Percentiles rank a stretch among this genome's conserved stretches.
phyloP scores from a whole-genome alignment of 441 rosid species.

The Euphorbia celastroides region DNA sequence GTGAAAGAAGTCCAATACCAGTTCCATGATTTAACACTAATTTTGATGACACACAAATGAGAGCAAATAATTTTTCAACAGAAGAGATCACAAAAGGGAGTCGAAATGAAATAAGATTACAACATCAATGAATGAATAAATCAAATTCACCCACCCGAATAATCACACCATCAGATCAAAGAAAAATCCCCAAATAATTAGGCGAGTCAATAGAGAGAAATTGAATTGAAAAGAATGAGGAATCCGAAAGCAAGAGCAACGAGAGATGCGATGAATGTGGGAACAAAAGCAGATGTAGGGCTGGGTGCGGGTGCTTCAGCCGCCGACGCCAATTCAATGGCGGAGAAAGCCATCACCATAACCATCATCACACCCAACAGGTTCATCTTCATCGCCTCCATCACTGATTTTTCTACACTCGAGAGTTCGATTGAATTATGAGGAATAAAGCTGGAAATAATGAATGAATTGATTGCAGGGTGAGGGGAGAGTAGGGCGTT shows the following conservation, averaged over 20 bases:
- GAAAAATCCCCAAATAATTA: not conserved
- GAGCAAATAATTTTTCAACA: too few species aligned
- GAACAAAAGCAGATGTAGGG: conserved; percentile 49
- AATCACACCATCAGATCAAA: not conserved
- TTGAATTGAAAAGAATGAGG: conserved; percentile 16
- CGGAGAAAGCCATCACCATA: conserved; percentile 39
- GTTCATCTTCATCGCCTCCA: conserved; percentile 65
- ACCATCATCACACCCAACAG: conserved; percentile 37
- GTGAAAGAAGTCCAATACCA: too few species aligned
- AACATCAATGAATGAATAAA: too few species aligned
- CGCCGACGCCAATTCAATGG: conserved; percentile 40
- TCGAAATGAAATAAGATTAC: not conserved
- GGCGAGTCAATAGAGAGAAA: not conserved
- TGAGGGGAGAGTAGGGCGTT: not conserved
- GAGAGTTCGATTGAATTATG: too few species aligned
- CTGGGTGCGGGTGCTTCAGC: conserved; percentile 62
- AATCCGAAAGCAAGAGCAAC: conserved; percentile 50
- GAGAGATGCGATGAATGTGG: conserved; percentile 51
- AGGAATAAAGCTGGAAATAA: not conserved
- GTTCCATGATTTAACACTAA: too few species aligned
- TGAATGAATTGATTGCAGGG: not conserved
- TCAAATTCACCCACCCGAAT: not conserved
- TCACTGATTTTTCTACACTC: conserved; percentile 18
- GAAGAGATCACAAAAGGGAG: too few species aligned
- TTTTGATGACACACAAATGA: too few species aligned